A percentile compares a stretch with the other conserved stretches of the same genome.
Conservation (phyloP, 2,329 filamentous ascomycete species). For the Phyllosticta ampelicida region DNA sequence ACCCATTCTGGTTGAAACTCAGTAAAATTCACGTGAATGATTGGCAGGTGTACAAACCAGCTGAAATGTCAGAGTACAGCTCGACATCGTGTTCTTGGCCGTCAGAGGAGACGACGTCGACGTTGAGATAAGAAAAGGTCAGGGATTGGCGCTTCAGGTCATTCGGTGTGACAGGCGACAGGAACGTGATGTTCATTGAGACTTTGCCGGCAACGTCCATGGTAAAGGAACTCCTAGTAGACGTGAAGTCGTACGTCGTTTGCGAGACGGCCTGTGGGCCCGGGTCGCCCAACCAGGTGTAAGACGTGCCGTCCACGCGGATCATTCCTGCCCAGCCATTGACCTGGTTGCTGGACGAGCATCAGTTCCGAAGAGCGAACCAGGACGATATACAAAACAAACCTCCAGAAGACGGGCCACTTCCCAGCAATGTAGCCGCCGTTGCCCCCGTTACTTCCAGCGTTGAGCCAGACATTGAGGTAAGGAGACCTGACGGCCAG, state of each 20-base stretch:
- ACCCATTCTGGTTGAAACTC: constrained; percentile 53
- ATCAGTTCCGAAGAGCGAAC: not conserved
- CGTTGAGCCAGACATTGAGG: constrained; percentile 52
- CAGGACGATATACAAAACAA: not conserved
- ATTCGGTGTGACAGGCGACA: constrained; percentile 57
- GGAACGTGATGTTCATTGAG: constrained; percentile 56
- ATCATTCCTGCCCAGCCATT: constrained; percentile 60
- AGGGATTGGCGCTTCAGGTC: constrained; percentile 59
- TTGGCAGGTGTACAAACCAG: constrained; percentile 34
- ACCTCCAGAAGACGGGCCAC: constrained; percentile 63
- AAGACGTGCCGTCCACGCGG: constrained; percentile 52
- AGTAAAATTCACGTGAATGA: not conserved
- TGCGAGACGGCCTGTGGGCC: constrained; percentile 43
- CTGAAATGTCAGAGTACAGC: constrained; percentile 62
- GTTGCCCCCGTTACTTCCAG: constrained; percentile 50
- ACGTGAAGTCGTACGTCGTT: constrained; percentile 56
- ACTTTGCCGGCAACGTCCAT: constrained; percentile 53
- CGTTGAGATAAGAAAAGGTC: constrained; percentile 58
- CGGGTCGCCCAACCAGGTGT: constrained; percentile 58
- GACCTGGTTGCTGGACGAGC: constrained; percentile 36
- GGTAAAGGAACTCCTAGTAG: constrained; percentile 59
- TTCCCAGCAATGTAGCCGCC: constrained; percentile 57
- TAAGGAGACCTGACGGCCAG: constrained; percentile 68
- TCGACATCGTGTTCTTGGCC: constrained; percentile 53
- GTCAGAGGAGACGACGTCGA: constrained; percentile 52